phyloP scores from a whole-genome alignment of 345 rosid genomes.

The Eucalyptus camaldulensis region DNA sequence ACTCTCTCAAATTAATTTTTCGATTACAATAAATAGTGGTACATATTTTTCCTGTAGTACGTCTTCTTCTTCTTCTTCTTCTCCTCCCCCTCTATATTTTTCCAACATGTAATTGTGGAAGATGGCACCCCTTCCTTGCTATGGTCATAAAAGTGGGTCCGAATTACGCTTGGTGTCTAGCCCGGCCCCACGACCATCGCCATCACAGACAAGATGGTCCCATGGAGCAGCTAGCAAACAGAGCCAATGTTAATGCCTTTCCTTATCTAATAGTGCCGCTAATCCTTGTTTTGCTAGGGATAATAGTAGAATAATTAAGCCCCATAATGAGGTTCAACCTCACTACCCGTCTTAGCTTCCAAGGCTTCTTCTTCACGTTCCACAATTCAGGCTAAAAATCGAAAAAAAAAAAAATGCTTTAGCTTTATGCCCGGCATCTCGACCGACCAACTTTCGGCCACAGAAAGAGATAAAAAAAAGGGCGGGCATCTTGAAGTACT shows the following conservation, averaged over 20 bases:
- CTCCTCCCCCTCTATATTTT: too few relatives aligned
- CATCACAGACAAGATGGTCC: not conserved
- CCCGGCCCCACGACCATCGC: not conserved
- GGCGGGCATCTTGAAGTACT: not conserved
- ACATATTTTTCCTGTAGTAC: rapidly evolving
- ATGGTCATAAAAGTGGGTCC: not conserved
- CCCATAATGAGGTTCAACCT: not conserved
- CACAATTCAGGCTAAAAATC: not conserved
- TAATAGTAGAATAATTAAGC: not conserved
- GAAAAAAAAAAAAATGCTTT: not conserved
- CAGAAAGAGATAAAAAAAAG: not conserved
- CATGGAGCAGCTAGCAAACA: not conserved
- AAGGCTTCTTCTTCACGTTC: not conserved
- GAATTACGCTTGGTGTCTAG: not conserved
- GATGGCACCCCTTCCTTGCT: not conserved
- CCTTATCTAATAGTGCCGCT: not conserved
- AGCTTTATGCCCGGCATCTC: not conserved
- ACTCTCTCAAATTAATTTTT: too few relatives aligned
- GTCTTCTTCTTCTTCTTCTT: too few relatives aligned
- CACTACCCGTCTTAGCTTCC: not conserved
- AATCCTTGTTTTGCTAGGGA: not conserved
- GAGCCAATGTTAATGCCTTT: not conserved
- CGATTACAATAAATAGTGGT: rapidly evolving
- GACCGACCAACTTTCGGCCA: not conserved
- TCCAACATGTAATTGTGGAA: not conserved